phyloP scores from a whole-genome alignment of 768 basidiomycete species.

The Boletus coccyginus region DNA sequence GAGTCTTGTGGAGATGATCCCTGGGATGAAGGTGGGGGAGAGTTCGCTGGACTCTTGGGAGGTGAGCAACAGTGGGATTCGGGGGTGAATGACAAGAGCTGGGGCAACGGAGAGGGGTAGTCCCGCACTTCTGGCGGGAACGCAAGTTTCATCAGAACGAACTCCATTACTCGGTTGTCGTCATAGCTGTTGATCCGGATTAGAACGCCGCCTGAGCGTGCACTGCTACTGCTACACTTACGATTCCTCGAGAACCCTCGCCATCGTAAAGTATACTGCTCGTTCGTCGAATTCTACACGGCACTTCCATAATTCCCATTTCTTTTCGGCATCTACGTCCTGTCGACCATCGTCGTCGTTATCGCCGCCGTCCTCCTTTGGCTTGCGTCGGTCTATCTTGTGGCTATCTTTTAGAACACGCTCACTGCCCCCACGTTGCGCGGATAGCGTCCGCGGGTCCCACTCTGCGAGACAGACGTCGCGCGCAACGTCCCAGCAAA shows the following conservation, averaged over 20 bases:
- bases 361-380: slow-evolving; percentile 15
- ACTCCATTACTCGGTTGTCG: slow-evolving; percentile 66
- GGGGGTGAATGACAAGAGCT: slow-evolving; percentile 5
- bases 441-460: slow-evolving; percentile 44
- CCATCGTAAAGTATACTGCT: slow-evolving; percentile 75
- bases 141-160: slow-evolving; percentile 64
- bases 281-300: slow-evolving; percentile 71
- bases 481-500: slow-evolving; percentile 71
- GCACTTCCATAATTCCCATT: slow-evolving; percentile 78
- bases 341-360: slow-evolving; percentile 2
- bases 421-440: slow-evolving; percentile 1
- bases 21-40: slow-evolving; percentile 28
- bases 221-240: slow-evolving; percentile 30
- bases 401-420: slow-evolving; percentile 6
- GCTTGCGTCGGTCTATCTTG: slow-evolving; percentile 4
- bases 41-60: slow-evolving; percentile 27
- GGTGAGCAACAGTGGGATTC: slow-evolving; percentile 18
- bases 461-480: slow-evolving; percentile 65
- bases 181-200: slow-evolving; percentile 40
- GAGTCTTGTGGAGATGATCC: slow-evolving; percentile 27
- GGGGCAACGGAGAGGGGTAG: slow-evolving; percentile 17
- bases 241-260: slow-evolving; percentile 53
- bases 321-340: slow-evolving; percentile 26
- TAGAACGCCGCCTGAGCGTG: background rate
- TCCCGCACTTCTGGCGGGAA: slow-evolving; percentile 53